Evolutionary conservation across 2,329 filamentous ascomycete genomes (phyloP).

Genomic region (Aphanocladium album): DNA sequence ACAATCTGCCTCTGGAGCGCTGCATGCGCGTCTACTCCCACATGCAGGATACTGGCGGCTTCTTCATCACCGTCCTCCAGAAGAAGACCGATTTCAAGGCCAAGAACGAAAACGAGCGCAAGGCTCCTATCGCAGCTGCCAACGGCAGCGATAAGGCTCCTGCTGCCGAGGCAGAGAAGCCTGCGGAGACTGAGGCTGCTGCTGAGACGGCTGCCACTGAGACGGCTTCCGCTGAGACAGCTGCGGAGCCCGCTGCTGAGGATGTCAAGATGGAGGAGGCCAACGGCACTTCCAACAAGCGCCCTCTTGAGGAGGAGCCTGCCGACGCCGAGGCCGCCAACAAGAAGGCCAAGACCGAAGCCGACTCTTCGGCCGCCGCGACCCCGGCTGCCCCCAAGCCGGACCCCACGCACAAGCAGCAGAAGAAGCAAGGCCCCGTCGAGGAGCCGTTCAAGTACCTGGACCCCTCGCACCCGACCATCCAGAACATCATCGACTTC

Average conservation of each 20-base stretch:
- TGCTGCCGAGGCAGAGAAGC: conserved; percentile 25
- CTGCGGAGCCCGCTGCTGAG: conserved; percentile 21
- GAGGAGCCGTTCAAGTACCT: conserved; percentile 97
- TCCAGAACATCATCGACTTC: conserved; percentile 73
- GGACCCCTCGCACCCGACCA: conserved; percentile 65
- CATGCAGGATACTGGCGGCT: conserved; percentile 91
- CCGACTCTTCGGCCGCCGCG: conserved; percentile 14
- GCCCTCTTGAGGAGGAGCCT: conserved; percentile 30
- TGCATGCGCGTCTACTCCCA: conserved; percentile 96
- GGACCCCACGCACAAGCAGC: conserved; percentile 29
- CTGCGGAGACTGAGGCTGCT: conserved; percentile 19
- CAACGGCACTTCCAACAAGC: conserved; percentile 27
- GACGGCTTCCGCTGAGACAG: conserved; percentile 19
- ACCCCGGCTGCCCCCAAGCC: conserved; percentile 22
- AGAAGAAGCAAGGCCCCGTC: conserved; percentile 48
- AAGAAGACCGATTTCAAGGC: conserved; percentile 84
- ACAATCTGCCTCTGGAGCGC: conserved; percentile 72
- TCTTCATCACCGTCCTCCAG: conserved; percentile 94
- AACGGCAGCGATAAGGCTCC: conserved; percentile 17
- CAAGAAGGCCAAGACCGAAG: conserved; percentile 46
- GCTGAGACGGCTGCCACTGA: conserved; percentile 14
- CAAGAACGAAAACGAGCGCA: conserved; percentile 60
- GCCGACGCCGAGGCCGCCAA: conserved; percentile 33
- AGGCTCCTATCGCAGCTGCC: conserved; percentile 20
- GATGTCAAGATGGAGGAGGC: conserved; percentile 26